Base-by-base conservation (phyloP, 2,329 filamentous ascomycete species). In the Arachnopeziza araneosa region DNA sequence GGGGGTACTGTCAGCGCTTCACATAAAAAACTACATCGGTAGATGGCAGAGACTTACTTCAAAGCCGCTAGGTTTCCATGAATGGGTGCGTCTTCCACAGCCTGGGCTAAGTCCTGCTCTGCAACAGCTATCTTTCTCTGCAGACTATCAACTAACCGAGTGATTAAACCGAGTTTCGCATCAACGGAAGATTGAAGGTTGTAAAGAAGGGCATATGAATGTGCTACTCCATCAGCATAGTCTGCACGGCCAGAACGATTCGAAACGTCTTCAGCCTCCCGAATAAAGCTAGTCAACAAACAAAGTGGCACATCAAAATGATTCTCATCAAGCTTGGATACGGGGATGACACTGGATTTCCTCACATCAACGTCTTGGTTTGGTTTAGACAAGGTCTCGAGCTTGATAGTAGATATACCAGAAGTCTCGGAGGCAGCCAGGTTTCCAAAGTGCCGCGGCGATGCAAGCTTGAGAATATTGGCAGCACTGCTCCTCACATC, bases 211-310 rank as follows among this genome's bases (percentile, higher is more conserved):
- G 89, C 85, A 62, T 88, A 89, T 2, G 88, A 80, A 57, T 91
- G 86, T 36, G 93, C 93, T 54, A 95, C 87, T 10, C 93, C 93
- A 74, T 99, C 93, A 1, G 93, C 92, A 72, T 96, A 91, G 71
- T 98, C 93, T 14, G 92, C 93, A 62, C 95, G 83, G 23, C 91
- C 91, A 4, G 91, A 96, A 24, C 77, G 79, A 23, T 85, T 80
- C 60, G 90, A 87, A 36, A 83, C 76, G 3, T 75, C 73, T 59
- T 87, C 82, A 1, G 85, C 83, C 57, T 79, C 78, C 1, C 63
- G 67, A 49, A 83, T 76, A 58, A 87, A 82, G 19, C 76, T 73
- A 3, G 63, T 64, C 26, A 87, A 72, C 10, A 80, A 14, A 19
- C 36, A 44, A 22, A 61, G 55, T 63, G 59, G 30, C 24, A n/a